These are phyloP conservation scores for Malassezia furfur DNA, from an alignment of 1,284 basidiomycete genomes.

Conservation along the genomic window DNA sequence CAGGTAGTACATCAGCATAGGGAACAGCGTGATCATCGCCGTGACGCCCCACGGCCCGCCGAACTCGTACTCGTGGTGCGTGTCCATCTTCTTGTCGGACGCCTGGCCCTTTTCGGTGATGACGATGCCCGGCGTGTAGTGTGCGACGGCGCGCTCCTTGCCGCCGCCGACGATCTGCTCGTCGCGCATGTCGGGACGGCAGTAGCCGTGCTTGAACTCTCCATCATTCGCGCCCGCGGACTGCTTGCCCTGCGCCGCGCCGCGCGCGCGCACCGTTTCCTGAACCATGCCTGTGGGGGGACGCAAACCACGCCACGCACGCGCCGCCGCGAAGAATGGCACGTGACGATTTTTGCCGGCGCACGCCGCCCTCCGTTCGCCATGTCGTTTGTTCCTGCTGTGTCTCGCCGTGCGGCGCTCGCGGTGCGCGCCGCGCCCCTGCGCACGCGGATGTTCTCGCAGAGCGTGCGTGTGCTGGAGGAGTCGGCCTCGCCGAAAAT, in stretches of 20 bases:
- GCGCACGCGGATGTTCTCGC: constrained; percentile 7
- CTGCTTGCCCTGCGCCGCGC: constrained; percentile 1
- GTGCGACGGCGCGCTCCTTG: constrained; percentile 33
- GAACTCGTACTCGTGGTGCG: constrained; percentile 59
- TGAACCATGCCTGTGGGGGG: neutral
- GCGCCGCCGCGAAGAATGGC: neutral
- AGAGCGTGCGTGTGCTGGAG: constrained; percentile 5
- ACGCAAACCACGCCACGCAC: neutral
- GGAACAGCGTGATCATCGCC: constrained; percentile 91
- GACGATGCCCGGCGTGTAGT: constrained; percentile 43
- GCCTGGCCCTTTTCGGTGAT: constrained; percentile 42
- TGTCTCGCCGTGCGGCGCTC: constrained; percentile 11
- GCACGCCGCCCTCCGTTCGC: neutral
- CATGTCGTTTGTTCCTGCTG: constrained; percentile 6
- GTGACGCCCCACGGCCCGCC: constrained; percentile 84
- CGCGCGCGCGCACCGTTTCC: constrained; percentile 11
- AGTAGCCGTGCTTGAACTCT: constrained; percentile 30
- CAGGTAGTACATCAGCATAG: constrained; percentile 88
- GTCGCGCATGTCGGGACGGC: constrained; percentile 38
- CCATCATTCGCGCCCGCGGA: too few relatives aligned
- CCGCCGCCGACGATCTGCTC: constrained; percentile 43
- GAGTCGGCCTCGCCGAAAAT: constrained; percentile 56
- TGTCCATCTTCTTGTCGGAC: constrained; percentile 43
- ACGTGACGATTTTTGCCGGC: constrained; percentile 6
- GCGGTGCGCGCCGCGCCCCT: constrained; percentile 1